Evolutionary conservation across 495 filamentous ascomycete species (phyloP).

Genomic region (Daldinia decipiens): DNA sequence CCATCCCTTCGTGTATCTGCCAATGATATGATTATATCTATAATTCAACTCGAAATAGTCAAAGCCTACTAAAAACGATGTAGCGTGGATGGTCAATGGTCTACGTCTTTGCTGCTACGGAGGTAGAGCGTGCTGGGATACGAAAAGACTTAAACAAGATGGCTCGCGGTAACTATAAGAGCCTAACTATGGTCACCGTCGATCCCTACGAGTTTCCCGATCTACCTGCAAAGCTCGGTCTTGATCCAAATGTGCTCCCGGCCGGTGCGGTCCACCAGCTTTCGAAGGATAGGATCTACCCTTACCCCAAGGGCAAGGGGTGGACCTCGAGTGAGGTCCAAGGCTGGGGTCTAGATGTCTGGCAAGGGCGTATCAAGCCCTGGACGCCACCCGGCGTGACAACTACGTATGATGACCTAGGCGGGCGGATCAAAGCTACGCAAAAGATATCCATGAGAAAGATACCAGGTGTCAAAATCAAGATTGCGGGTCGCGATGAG

Average conservation of each 20-base stretch:
- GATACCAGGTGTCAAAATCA: conserved; percentile 48
- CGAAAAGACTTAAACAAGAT: conserved; percentile 49
- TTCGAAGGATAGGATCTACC: conserved; percentile 50
- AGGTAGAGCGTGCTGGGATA: conserved; percentile 43
- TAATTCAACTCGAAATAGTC: neutral
- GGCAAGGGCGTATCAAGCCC: conserved; percentile 47
- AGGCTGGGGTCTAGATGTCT: conserved; percentile 50
- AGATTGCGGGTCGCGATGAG: conserved; percentile 46
- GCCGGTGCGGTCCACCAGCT: conserved; percentile 52
- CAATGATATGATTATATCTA: neutral
- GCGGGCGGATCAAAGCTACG: conserved; percentile 36
- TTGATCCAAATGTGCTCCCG: conserved; percentile 42
- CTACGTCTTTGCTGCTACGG: conserved; percentile 54
- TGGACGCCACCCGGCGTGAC: conserved; percentile 49
- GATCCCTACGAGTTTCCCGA: conserved; percentile 57
- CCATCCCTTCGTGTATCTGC: neutral
- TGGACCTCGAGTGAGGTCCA: conserved; percentile 42
- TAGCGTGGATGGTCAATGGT: conserved; percentile 55
- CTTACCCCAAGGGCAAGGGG: conserved; percentile 43
- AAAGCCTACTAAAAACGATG: neutral
- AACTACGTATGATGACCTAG: conserved; percentile 43
- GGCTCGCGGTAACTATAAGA: conserved; percentile 54
- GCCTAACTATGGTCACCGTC: conserved; percentile 52
- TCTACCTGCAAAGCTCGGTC: conserved; percentile 49
- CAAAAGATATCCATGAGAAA: conserved; percentile 40